Conservation (phyloP, 192 early-diverging fungal genomes). For the Coemansia sp. region DNA sequence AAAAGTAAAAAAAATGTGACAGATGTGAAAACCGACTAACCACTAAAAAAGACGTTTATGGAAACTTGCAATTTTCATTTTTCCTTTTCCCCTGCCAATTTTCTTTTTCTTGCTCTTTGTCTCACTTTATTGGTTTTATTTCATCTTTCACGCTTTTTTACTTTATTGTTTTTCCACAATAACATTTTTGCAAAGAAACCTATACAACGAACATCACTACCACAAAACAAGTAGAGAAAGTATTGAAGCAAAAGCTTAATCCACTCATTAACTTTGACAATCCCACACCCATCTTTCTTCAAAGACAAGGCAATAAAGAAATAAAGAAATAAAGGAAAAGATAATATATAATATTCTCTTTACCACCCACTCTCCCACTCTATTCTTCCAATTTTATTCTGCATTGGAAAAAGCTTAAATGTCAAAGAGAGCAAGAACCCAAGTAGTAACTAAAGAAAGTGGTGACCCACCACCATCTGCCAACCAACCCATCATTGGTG, state of each 20-base stretch:
- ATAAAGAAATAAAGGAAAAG: not conserved
- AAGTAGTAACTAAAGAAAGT: not conserved
- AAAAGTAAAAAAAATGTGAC: conserved; percentile 8
- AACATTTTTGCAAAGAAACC: no score
- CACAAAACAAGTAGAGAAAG: no score
- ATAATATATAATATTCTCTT: not conserved
- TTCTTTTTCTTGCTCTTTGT: not conserved
- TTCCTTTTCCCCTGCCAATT: not conserved
- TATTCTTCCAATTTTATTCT: not conserved
- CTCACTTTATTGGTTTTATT: no score
- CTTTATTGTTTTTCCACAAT: no score
- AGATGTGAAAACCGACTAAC: not conserved
- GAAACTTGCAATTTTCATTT: not conserved
- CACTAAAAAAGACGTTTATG: not conserved
- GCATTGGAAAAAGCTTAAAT: not conserved
- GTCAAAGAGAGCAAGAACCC: conserved; percentile 7
- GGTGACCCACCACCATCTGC: not conserved
- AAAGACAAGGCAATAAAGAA: not conserved
- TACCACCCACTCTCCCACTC: no score
- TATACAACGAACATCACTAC: no score
- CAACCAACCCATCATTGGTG: no score
- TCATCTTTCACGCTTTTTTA: no score
- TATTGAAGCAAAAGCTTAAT: no score
- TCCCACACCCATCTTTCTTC: no score
- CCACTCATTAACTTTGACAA: no score